Percentiles rank a stretch among this genome's conserved stretches.
These are phyloP conservation scores for Tripidium arundinaceum DNA, from an alignment of 202 grass and related monocot species.

Conservation along the genomic window DNA sequence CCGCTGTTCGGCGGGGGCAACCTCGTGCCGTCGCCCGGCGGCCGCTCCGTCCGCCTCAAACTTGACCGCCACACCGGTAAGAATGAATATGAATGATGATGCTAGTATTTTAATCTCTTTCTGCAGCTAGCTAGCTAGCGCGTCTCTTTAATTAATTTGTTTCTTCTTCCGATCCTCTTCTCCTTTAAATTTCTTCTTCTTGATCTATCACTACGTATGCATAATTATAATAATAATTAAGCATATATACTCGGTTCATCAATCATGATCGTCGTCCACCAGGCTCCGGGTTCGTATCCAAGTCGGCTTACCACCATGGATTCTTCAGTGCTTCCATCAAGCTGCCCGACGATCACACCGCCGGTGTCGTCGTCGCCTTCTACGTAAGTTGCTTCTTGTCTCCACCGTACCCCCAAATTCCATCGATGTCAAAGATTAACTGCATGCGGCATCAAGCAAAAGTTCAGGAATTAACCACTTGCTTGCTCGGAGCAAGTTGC, in stretches of 20 bases:
- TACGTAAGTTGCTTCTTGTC: conserved; percentile 46
- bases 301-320: conserved; percentile 64
- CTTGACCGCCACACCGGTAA: conserved; percentile 69
- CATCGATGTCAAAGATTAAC: background rate
- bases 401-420: background rate
- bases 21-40: conserved; percentile 41
- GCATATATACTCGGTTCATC: no score
- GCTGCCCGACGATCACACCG: conserved; percentile 63
- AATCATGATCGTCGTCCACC: background rate
- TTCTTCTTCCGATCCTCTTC: background rate
- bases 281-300: conserved; percentile 88
- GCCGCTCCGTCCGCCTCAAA: conserved; percentile 49
- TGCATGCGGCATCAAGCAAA: background rate
- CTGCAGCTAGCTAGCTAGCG: no score
- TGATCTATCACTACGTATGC: background rate
- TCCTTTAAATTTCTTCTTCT: background rate
- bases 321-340: conserved; percentile 91
- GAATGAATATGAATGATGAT: background rate
- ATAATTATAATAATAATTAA: no score
- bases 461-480: background rate
- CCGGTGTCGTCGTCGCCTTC: conserved; percentile 91
- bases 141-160: background rate
- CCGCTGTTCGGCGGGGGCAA: conserved; percentile 76
- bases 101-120: no score
- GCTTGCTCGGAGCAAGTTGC: no score